These are phyloP conservation scores for Strobilomyces echinocephalus DNA, from an alignment of 768 basidiomycete species.

Conservation along the genomic window DNA sequence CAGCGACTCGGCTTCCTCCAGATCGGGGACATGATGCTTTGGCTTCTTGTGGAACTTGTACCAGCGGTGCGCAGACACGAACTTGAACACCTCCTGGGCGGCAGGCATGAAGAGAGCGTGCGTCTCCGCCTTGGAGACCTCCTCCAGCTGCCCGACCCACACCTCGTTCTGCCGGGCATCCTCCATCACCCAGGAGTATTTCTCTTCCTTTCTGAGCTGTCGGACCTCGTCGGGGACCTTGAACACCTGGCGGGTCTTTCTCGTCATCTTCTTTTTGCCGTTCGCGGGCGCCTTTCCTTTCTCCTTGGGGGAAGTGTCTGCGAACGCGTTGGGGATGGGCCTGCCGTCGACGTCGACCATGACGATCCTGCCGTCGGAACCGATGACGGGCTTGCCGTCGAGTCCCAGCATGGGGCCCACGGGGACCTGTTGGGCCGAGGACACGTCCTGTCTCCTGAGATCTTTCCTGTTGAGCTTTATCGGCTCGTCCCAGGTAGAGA, in stretches of 20 bases:
- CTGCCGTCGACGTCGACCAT: conserved; percentile 79
- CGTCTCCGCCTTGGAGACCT: conserved; percentile 62
- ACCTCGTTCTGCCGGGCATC: conserved; percentile 65
- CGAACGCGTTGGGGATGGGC: conserved; percentile 46
- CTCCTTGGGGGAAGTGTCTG: conserved; percentile 29
- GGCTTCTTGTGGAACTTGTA: conserved; percentile 90
- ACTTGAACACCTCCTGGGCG: conserved; percentile 77
- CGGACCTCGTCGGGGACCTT: conserved; percentile 72
- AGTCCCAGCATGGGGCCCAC: conserved; percentile 73
- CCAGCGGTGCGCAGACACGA: conserved; percentile 84
- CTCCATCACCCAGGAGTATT: conserved; percentile 91
- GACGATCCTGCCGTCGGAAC: conserved; percentile 68
- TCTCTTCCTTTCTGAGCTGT: conserved; percentile 78
- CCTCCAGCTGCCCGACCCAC: conserved; percentile 83
- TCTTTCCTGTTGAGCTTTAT: conserved; percentile 90
- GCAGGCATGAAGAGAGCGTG: conserved; percentile 84
- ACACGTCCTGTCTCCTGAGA: conserved; percentile 45
- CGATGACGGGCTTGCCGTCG: conserved; percentile 82
- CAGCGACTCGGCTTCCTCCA: conserved; percentile 63
- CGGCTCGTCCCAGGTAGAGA: conserved; percentile 63
- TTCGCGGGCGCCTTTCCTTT: conserved; percentile 39
- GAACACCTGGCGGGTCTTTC: conserved; percentile 81
- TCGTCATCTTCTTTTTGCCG: conserved; percentile 72
- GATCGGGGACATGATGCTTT: conserved; percentile 64
- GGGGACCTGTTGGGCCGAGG: conserved; percentile 41